A percentile compares a stretch with the other conserved stretches of the same genome.
phyloP scores from a whole-genome alignment of 2,329 filamentous ascomycete genomes.

The Purpureocillium lavendulum region DNA sequence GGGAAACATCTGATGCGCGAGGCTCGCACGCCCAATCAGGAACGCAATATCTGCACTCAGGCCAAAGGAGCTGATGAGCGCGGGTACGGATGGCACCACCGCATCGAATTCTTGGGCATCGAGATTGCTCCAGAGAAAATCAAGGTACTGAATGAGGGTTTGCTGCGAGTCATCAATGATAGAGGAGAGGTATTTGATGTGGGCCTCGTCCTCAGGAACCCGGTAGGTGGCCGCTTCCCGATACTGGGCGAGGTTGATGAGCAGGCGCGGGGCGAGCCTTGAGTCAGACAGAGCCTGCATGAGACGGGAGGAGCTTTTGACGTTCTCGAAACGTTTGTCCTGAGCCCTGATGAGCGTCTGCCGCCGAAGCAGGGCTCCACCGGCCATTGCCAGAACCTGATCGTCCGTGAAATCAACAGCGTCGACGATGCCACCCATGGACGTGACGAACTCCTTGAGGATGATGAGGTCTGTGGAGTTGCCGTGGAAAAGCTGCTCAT shows the following conservation, averaged over 20 bases:
- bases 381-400: constrained; percentile 81
- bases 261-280: constrained; percentile 68
- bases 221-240: constrained; percentile 78
- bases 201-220: constrained; percentile 60
- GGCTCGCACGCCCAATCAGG: constrained; percentile 67
- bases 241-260: constrained; percentile 89
- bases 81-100: constrained; percentile 65
- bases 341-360: constrained; percentile 74
- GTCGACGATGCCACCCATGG: constrained; percentile 89
- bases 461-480: constrained; percentile 90
- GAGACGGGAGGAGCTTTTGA: constrained; percentile 68
- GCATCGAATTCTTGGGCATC: constrained; percentile 67
- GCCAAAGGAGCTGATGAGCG: constrained; percentile 69
- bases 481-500: constrained; percentile 69
- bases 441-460: constrained; percentile 78
- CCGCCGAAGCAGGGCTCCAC: constrained; percentile 68
- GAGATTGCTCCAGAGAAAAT: constrained; percentile 76
- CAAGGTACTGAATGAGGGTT: constrained; percentile 79
- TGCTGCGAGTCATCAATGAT: constrained; percentile 86
- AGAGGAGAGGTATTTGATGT: constrained; percentile 82
- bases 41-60: constrained; percentile 78
- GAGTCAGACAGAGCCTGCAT: constrained; percentile 72
- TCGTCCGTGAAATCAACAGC: constrained; percentile 82
- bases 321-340: constrained; percentile 72
- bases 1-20: constrained; percentile 55